Base-by-base conservation (phyloP, 139 green algal species). In the Chlorella vulgaris region DNA sequence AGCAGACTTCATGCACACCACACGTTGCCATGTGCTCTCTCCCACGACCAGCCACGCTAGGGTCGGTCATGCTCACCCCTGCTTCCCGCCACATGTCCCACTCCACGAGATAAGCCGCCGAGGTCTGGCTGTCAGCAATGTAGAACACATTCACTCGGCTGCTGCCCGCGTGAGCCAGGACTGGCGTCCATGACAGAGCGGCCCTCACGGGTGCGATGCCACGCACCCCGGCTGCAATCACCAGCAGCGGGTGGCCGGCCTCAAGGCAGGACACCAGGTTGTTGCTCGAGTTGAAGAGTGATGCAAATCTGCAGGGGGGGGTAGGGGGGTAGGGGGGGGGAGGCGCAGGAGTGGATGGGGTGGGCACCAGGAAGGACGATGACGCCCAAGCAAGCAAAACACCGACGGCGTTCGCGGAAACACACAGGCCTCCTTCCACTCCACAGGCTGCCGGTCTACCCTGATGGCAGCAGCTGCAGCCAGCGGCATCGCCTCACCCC, bases 51-150 rank as follows among this genome's bases (percentile, higher is more conserved):
- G n/a, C n/a, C n/a, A n/a, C n/a, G n/a, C n/a, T n/a, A n/a, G n/a
- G n/a, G n/a, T n/a, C n/a, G n/a, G n/a, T n/a, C n/a, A n/a, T n/a
- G n/a, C 86, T 88, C 81, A 96, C 91, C 83, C 93, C 93, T 22
- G 89, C 89, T n/a, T 94, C 90, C 15, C 91, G 84, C 93, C 91
- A 95, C 3, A 53, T 60, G 75, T 96, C 93, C 92, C 92, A 97
- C 39, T 95, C 93, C 13, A 89, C 68, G 7, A 97, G 65, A 81
- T 93, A 97, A 13, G 91, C 89, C 24, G 91, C 93, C 7, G 83
- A 83, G 21, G 79, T 28, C 7, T 84, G 80, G 0, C 61, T 85
- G 26, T 84, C 74, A 1, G 85, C 78, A 42, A 92, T 63, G 55
- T 94, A 69, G 39, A 77, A 82, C 39, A 87, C 58, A 3, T 61